Conservation (phyloP, 345 rosid species). For the Aquilaria malaccensis region DNA sequence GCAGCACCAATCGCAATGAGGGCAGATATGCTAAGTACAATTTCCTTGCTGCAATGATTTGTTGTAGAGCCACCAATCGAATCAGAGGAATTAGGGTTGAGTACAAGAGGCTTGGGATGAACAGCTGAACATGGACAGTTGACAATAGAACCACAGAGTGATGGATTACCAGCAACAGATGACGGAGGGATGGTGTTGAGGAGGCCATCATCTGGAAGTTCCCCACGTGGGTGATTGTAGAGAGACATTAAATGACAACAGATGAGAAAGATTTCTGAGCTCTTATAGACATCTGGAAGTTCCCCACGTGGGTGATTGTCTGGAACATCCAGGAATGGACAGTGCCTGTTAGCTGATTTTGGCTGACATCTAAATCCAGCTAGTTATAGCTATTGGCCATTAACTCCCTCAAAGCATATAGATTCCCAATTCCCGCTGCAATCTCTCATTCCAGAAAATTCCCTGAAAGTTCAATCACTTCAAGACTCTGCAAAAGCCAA, state of each 20-base stretch:
- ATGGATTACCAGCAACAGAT: conserved; percentile 68
- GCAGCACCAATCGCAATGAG: conserved; percentile 96
- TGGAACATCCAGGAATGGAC: conserved; percentile 54
- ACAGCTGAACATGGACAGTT: conserved; percentile 76
- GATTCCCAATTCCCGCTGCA: conserved; percentile 43
- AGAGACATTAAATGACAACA: conserved; percentile 65
- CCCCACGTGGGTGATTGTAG: conserved; percentile 68
- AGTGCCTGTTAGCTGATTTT: conserved; percentile 52
- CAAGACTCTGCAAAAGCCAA: conserved; percentile 56
- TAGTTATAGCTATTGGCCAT: conserved; percentile 50
- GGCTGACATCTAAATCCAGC: conserved; percentile 62
- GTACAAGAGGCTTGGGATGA: conserved; percentile 93
- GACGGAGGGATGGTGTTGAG: conserved; percentile 78
- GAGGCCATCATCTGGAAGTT: conserved; percentile 88
- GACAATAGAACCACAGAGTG: conserved; percentile 83
- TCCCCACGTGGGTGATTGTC: neutral
- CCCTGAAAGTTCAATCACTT: conserved; percentile 57
- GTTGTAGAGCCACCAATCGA: conserved; percentile 33
- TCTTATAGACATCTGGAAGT: conserved; percentile 11
- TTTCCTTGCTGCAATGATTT: conserved; percentile 45
- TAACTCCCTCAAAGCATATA: conserved; percentile 49
- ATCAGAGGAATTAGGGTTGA: conserved; percentile 76
- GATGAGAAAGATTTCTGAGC: conserved; percentile 62
- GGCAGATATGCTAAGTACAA: conserved; percentile 81
- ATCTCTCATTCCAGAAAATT: conserved; percentile 62